Evolutionary conservation across 2,329 filamentous ascomycete genomes (phyloP).

Genomic region (Neurospora sp.): DNA sequence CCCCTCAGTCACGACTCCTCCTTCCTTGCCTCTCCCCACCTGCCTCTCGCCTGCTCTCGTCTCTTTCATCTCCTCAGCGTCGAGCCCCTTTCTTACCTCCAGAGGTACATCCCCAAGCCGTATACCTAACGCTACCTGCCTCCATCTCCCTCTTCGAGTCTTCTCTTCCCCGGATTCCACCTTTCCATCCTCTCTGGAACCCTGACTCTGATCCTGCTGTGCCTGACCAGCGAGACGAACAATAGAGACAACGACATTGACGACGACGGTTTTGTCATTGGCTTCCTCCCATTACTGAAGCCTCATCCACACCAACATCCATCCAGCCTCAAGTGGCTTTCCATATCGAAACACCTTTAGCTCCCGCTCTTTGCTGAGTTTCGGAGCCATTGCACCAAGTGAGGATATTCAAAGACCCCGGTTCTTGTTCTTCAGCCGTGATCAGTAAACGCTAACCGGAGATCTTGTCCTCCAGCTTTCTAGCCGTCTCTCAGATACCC

Average conservation of each 20-base stretch:
- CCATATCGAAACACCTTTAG: neutral
- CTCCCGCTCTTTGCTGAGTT: conserved; percentile 17
- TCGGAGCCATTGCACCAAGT: conserved; percentile 8
- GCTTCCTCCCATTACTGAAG: neutral
- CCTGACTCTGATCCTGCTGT: neutral
- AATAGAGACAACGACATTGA: neutral
- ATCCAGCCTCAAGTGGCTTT: conserved; percentile 1
- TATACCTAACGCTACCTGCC: neutral
- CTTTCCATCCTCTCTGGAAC: neutral
- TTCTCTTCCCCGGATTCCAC: neutral
- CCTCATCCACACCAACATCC: neutral
- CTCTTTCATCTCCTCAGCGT: neutral
- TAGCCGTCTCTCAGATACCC: conserved; percentile 29
- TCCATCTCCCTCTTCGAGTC: neutral
- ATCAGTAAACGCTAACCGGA: neutral
- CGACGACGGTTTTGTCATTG: neutral
- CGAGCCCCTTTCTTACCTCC: conserved; percentile 2
- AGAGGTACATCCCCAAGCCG: neutral
- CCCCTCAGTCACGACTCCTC: neutral
- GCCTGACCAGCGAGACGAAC: neutral
- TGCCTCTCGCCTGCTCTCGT: neutral
- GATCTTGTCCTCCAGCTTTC: conserved; percentile 4
- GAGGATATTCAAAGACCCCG: neutral
- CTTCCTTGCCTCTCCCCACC: conserved; percentile 1
- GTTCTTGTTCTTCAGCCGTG: neutral